These are phyloP conservation scores for Alternaria viburni DNA, from an alignment of 2,329 filamentous ascomycete genomes.

Conservation along the genomic window DNA sequence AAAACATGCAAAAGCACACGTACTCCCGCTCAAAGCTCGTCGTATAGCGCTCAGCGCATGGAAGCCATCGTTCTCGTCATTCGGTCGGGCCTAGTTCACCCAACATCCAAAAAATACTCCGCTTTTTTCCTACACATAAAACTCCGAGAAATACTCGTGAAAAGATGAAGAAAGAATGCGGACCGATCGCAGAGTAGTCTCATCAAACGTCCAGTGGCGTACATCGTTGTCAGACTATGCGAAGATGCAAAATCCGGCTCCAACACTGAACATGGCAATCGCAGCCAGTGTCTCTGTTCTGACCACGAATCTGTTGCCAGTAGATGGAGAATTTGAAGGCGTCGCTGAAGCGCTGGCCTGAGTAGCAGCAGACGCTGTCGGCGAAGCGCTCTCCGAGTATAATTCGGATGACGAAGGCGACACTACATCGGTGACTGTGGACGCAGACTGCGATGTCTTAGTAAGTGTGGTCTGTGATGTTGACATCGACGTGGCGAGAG, in stretches of 20 bases:
- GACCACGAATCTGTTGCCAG: background rate
- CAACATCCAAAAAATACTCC: background rate
- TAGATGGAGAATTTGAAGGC: background rate
- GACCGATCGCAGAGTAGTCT: background rate
- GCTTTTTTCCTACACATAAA: background rate
- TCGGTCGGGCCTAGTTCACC: no score
- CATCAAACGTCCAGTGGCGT: background rate
- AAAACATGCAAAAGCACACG: background rate
- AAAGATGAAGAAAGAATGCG: background rate
- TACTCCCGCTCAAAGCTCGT: background rate
- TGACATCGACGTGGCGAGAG: background rate
- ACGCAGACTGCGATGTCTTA: conserved; percentile 9
- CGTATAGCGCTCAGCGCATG: background rate
- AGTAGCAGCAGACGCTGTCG: background rate
- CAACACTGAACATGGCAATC: conserved; percentile 1
- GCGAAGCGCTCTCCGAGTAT: background rate
- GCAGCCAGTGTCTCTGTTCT: background rate
- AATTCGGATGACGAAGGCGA: background rate
- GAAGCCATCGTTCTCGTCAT: background rate
- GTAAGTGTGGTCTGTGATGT: conserved; percentile 4
- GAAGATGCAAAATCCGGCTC: conserved; percentile 8
- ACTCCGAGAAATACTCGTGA: no score
- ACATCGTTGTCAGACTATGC: background rate
- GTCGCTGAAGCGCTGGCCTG: background rate
- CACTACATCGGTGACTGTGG: background rate